Percentiles rank a stretch among this genome's conserved stretches.
Conservation (phyloP, 768 basidiomycete genomes). For the Saitozyma sp. region DNA sequence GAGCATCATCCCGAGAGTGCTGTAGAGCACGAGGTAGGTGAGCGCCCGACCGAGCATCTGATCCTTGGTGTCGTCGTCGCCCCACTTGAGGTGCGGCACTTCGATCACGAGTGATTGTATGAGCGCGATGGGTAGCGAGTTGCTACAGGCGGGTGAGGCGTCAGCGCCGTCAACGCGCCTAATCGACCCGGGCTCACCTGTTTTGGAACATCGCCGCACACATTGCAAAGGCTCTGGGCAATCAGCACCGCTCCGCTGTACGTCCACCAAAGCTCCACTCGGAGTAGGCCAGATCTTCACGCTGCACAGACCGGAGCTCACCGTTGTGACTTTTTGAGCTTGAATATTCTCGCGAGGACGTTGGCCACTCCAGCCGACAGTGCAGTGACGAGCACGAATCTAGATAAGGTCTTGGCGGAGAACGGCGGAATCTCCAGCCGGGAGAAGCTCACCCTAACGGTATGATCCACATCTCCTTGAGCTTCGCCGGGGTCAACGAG, state of each 20-base stretch:
- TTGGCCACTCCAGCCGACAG: slow-evolving; percentile 72
- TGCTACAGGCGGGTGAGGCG: slow-evolving; percentile 61
- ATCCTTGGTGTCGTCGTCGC: slow-evolving; percentile 71
- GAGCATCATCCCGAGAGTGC: slow-evolving; percentile 91
- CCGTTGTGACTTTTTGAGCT: slow-evolving; percentile 75
- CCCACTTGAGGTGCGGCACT: slow-evolving; percentile 81
- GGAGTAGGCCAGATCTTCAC: neutral
- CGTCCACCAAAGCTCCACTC: no score
- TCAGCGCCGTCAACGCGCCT: slow-evolving; percentile 50
- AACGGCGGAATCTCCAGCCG: no score
- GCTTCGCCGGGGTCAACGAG: slow-evolving; percentile 66
- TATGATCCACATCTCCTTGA: slow-evolving; percentile 53
- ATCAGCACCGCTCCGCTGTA: slow-evolving; percentile 2
- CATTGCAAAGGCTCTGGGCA: slow-evolving; percentile 49
- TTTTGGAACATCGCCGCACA: slow-evolving; percentile 53
- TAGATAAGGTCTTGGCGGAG: slow-evolving; percentile 35
- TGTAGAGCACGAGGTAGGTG: slow-evolving; percentile 69
- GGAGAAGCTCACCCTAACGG: slow-evolving; percentile 42
- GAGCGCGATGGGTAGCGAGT: slow-evolving; percentile 89
- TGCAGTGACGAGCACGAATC: slow-evolving; percentile 74
- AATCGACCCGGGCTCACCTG: slow-evolving; percentile 24
- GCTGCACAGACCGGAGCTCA: slow-evolving; percentile 48
- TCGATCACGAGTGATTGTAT: slow-evolving; percentile 77
- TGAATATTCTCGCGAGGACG: slow-evolving; percentile 63
- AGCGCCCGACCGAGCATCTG: slow-evolving; percentile 78